phyloP scores from a whole-genome alignment of 352 stramenopile species.

The Phytophthora pisi region DNA sequence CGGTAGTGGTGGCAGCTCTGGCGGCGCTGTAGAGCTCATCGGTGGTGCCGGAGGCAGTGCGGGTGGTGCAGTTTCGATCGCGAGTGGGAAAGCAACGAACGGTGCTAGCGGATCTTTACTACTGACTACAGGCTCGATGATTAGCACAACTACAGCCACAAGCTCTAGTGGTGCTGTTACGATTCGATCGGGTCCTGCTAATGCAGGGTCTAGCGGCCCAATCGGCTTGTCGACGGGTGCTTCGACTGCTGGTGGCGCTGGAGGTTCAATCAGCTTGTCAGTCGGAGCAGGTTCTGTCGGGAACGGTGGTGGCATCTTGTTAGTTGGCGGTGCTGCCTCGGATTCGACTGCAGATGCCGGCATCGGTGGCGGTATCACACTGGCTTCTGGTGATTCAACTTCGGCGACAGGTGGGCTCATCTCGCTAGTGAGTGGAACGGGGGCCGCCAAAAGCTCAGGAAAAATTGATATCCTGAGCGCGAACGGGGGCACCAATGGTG shows the following conservation, averaged over 20 bases:
- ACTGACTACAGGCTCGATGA: constrained; percentile 28
- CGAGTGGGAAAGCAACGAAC: constrained; percentile 24
- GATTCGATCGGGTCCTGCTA: constrained; percentile 37
- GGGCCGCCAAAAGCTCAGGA: constrained; percentile 47
- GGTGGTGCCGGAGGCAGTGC: constrained; percentile 26
- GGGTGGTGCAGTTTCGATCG: constrained; percentile 34
- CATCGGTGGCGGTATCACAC: constrained; percentile 42
- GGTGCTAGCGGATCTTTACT: constrained; percentile 25
- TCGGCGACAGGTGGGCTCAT: constrained; percentile 45
- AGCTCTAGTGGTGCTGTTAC: constrained; percentile 36
- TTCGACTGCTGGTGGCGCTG: constrained; percentile 21
- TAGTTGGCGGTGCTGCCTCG: constrained; percentile 23
- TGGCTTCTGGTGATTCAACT: constrained; percentile 43
- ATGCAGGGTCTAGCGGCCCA: constrained; percentile 28
- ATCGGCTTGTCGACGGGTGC: constrained; percentile 27
- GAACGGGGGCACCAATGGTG: constrained; percentile 38
- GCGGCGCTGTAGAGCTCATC: constrained; percentile 19
- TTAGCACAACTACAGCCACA: constrained; percentile 7
- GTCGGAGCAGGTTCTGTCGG: constrained; percentile 35
- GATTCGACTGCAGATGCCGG: constrained; percentile 24
- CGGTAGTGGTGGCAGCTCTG: constrained; percentile 10
- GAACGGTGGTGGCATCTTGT: constrained; percentile 34
- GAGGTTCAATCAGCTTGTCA: constrained; percentile 35
- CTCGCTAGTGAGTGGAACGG: constrained; percentile 42
- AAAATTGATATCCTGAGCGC: constrained; percentile 46